These are phyloP conservation scores for Chloris gayana DNA, from an alignment of 176 grass and related monocot species.

Conservation along the genomic window DNA sequence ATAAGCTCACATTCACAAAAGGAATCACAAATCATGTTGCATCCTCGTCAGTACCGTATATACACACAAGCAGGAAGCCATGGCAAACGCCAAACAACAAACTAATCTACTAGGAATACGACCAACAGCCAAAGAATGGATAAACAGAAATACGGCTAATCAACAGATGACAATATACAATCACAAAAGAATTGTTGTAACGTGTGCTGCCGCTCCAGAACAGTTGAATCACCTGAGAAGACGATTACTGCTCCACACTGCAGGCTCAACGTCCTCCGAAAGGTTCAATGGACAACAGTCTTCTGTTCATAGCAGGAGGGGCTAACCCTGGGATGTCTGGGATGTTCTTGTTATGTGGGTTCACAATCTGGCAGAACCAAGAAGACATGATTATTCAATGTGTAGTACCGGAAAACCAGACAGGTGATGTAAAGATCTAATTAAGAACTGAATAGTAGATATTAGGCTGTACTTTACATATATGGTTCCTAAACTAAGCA, in stretches of 20 bases:
- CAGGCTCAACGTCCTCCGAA: constrained; percentile 49
- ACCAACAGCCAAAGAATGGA: constrained; percentile 43
- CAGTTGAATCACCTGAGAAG: background rate
- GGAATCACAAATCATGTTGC: background rate
- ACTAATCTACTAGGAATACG: constrained; percentile 32
- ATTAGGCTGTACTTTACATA: background rate
- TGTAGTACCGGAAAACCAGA: background rate
- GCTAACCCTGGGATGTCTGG: constrained; percentile 90
- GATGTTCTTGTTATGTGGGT: constrained; percentile 88
- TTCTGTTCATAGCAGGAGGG: constrained; percentile 86
- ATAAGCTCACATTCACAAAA: background rate
- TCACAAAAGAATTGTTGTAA: constrained; percentile 49
- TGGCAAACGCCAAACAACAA: constrained; percentile 34
- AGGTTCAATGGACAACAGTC: constrained; percentile 56
- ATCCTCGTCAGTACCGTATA: constrained; percentile 49
- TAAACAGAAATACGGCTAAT: background rate
- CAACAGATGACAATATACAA: constrained; percentile 54
- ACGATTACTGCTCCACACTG: background rate
- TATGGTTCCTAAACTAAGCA: background rate
- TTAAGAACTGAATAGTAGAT: background rate
- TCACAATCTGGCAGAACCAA: constrained; percentile 67
- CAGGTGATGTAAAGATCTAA: background rate
- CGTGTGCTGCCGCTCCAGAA: background rate
- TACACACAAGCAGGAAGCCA: constrained; percentile 47
- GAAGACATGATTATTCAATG: background rate